phyloP scores from a whole-genome alignment of 345 rosid species.

The Rhizophora apiculata region DNA sequence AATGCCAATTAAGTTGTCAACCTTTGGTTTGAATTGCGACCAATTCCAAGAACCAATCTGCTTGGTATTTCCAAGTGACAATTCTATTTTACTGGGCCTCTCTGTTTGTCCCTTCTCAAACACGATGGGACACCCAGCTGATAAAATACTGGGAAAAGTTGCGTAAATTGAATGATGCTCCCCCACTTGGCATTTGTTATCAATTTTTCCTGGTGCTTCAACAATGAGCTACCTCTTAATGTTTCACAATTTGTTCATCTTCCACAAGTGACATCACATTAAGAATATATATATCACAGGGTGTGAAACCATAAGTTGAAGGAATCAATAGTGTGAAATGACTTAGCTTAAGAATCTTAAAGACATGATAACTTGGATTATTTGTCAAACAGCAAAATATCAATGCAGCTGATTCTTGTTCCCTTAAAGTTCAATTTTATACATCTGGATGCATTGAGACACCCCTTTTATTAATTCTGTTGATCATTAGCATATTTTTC shows the following conservation, averaged over 20 bases:
- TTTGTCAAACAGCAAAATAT: background rate
- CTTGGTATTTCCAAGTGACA: too few relatives aligned
- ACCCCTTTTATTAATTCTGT: too few relatives aligned
- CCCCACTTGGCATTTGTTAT: background rate
- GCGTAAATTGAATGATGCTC: background rate
- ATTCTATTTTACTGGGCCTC: too few relatives aligned
- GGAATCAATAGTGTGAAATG: background rate
- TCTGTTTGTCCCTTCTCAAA: too few relatives aligned
- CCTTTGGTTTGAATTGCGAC: too few relatives aligned
- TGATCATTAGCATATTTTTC: too few relatives aligned
- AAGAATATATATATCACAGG: background rate
- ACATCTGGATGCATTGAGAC: too few relatives aligned
- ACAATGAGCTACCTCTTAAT: background rate
- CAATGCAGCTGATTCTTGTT: background rate
- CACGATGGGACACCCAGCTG: background rate
- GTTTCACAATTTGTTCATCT: background rate
- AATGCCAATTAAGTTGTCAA: too few relatives aligned
- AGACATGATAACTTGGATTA: background rate
- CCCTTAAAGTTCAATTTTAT: too few relatives aligned
- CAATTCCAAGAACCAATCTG: too few relatives aligned
- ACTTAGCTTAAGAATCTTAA: background rate
- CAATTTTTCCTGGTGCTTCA: background rate
- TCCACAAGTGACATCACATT: background rate
- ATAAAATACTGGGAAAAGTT: background rate
- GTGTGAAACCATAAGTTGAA: conserved; percentile 9